Conservation (phyloP, 441 rosid genomes). For the Populus trichocarpa region DNA sequence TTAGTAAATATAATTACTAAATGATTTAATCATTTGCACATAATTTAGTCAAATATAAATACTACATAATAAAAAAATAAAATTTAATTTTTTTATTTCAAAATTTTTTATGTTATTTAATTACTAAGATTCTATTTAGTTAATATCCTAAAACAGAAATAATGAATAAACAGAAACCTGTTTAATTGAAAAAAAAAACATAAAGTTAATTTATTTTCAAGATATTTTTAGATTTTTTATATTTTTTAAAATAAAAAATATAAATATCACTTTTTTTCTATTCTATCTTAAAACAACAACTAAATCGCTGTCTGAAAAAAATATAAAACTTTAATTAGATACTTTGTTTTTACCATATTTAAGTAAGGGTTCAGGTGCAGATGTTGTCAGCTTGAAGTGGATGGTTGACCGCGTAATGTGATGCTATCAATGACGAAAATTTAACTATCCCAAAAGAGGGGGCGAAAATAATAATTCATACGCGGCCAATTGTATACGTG, state of each 20-base stretch:
- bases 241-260: too few relatives aligned
- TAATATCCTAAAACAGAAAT: not conserved
- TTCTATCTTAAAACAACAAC: not conserved
- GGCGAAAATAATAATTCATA: not conserved
- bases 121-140: not conserved
- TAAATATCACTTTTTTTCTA: not conserved
- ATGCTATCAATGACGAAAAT: conserved; percentile 33
- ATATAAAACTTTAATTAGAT: not conserved
- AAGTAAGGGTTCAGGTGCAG: not conserved
- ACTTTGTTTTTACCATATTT: not conserved
- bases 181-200: too few relatives aligned
- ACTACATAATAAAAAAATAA: not conserved
- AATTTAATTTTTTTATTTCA: too few relatives aligned
- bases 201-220: not conserved
- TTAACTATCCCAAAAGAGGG: not conserved
- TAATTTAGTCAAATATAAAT: too few relatives aligned
- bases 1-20: not conserved
- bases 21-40: not conserved
- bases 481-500: conserved; percentile 39
- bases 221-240: too few relatives aligned
- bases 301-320: too few relatives aligned
- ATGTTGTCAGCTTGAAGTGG: not conserved
- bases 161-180: not conserved
- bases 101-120: too few relatives aligned
- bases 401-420: conserved; percentile 17